Conservation (phyloP, 176 grass and related monocot species). For the Themeda triandra region DNA sequence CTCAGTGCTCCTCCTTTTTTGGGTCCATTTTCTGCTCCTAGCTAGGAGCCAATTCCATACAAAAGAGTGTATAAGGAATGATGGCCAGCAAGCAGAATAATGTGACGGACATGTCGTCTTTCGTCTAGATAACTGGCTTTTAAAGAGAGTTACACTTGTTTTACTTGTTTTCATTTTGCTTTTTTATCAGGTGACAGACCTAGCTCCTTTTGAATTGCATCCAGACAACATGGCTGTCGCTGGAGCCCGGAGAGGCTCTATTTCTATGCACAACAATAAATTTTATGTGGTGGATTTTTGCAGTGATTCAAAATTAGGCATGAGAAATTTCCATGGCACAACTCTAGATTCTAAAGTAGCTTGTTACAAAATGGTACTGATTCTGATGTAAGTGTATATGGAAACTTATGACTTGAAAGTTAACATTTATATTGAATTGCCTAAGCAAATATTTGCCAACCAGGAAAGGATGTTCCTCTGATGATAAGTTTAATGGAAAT, state of each 20-base stretch:
- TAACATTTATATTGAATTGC: background rate
- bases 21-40: slow-evolving; percentile 30
- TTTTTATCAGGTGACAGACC: background rate
- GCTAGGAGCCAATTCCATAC: slow-evolving; percentile 45
- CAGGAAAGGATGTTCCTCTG: background rate
- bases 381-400: background rate
- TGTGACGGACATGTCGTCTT: slow-evolving; percentile 10
- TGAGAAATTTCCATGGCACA: background rate
- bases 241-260: background rate
- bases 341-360: background rate
- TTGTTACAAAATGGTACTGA: background rate
- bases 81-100: slow-evolving; percentile 36
- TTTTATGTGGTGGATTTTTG: background rate
- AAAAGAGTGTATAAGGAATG: slow-evolving; percentile 38
- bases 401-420: background rate
- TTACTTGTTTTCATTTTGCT: background rate
- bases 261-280: background rate
- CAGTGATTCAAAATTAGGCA: background rate
- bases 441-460: background rate
- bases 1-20: background rate
- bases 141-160: background rate
- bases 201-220: background rate
- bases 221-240: background rate
- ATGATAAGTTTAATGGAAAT: background rate
- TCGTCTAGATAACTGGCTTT: slow-evolving; percentile 7